These are phyloP conservation scores for Babesia divergens DNA, from an alignment of 169 alveolate genomes.

Conservation along the genomic window DNA sequence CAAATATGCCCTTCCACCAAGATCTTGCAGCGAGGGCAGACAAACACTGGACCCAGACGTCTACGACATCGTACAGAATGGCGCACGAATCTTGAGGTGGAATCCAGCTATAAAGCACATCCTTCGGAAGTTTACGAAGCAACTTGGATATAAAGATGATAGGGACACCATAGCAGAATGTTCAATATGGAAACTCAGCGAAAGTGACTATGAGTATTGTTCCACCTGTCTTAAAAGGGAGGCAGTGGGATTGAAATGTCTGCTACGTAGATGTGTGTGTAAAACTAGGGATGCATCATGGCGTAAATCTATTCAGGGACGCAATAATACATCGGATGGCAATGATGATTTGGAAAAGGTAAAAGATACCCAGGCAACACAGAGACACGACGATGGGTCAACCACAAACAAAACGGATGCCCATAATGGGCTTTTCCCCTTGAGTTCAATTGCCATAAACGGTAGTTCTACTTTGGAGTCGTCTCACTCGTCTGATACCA, in stretches of 20 bases:
- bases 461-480: too few species aligned
- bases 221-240: slow-evolving; percentile 29
- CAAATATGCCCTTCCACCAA: neutral
- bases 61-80: slow-evolving; percentile 16
- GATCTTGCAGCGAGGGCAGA: neutral
- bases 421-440: too few species aligned
- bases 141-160: neutral
- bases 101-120: neutral
- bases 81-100: slow-evolving; percentile 21
- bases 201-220: slow-evolving; percentile 29
- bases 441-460: too few species aligned
- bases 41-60: neutral
- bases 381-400: neutral
- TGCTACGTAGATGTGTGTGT: slow-evolving; percentile 20
- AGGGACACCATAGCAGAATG: neutral
- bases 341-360: neutral
- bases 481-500: too few species aligned
- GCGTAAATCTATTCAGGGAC: slow-evolving; percentile 11
- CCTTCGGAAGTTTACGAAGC: neutral
- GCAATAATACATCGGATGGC: neutral
- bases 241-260: slow-evolving; percentile 26
- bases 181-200: neutral
- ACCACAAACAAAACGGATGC: neutral
- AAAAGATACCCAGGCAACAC: neutral
- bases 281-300: neutral